These are phyloP conservation scores for Kodamaea leandrae DNA, from an alignment of 805 yeast genomes.

Conservation along the genomic window DNA sequence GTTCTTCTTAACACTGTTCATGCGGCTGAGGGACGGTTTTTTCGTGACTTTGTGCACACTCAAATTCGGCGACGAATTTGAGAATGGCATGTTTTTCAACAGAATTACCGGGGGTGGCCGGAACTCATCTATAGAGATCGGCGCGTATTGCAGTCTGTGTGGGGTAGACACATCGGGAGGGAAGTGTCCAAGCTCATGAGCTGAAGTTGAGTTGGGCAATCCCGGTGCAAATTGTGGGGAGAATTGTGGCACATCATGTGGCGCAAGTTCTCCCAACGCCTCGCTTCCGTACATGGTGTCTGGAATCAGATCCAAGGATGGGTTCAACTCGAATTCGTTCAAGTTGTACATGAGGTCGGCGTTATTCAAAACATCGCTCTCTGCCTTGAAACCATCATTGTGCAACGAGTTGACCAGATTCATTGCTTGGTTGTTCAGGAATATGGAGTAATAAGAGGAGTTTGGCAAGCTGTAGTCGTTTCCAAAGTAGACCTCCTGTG, in stretches of 20 bases:
- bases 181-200: constrained; percentile 13
- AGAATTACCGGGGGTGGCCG: constrained; percentile 10
- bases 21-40: constrained; percentile 18
- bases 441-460: constrained; percentile 16
- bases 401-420: constrained; percentile 14
- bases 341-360: constrained; percentile 23
- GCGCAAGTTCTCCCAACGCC: not conserved
- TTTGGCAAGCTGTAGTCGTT: constrained; percentile 15
- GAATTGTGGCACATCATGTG: constrained; percentile 4
- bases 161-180: constrained; percentile 21
- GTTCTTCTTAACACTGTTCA: constrained; percentile 18
- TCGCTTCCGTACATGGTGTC: constrained; percentile 15
- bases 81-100: constrained; percentile 9
- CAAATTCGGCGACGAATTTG: constrained; percentile 9
- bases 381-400: constrained; percentile 15
- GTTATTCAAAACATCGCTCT: constrained; percentile 15
- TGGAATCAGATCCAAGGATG: constrained; percentile 28
- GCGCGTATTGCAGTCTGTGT: not conserved
- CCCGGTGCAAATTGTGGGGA: constrained; percentile 2
- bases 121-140: constrained; percentile 9
- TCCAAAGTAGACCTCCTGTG: constrained; percentile 7
- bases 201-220: constrained; percentile 10
- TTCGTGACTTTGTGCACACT: constrained; percentile 15
- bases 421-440: constrained; percentile 18
- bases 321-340: constrained; percentile 25